Evolutionary conservation across 2,329 filamentous ascomycete genomes (phyloP), one percentile per base, ranked within the genome.

Genomic region (Lecanicillium sp.): DNA sequence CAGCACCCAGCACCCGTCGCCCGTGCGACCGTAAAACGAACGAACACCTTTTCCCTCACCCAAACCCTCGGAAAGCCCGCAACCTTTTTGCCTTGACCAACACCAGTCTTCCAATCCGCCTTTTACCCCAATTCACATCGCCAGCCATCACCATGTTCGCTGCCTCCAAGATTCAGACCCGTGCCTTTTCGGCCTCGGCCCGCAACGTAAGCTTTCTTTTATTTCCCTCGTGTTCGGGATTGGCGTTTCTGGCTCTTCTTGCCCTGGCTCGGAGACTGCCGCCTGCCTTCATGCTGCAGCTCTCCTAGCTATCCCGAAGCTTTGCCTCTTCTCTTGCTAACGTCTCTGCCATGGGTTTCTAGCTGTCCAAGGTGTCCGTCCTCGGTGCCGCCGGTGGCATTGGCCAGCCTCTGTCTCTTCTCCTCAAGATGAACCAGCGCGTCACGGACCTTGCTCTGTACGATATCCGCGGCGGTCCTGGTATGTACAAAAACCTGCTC

Each of bases 361-460:
- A 98, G 92, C 79, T 88, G 61, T 94, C 89, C 70, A 97, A 97
- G 80, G 92, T 98, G 58, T 81, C 89, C 61, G 88, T 98, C 54
- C 86, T 97, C 65, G 92, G 92, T 75, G 92, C 92, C 54, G 84
- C 84, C 60, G 92, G 92, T 72, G 92, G 92, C 69, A 98, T 98
- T 72, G 92, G 92, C 67, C 92, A 98, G 69, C 92, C 92, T 60
- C 76, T 98, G 59, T 98, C 92, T 44, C 84, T 98, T 53, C 83
- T 98, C 61, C 79, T 98, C 68, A 98, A 98, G 87, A 82, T 96
- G 64, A 97, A 96, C 83, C 87, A 89, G 56, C 79, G 86, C 61
- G 90, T 97, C 55, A 84, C 79, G 58, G 82, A 96, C 66, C 86
- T 98, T 58, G 86, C 90, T 49, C 86, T 98, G 59, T 98, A 97